Evolutionary conservation across 257 asterid species (phyloP), one percentile per base, ranked within the genome.

Genomic region (Gentiana macrophylla): DNA sequence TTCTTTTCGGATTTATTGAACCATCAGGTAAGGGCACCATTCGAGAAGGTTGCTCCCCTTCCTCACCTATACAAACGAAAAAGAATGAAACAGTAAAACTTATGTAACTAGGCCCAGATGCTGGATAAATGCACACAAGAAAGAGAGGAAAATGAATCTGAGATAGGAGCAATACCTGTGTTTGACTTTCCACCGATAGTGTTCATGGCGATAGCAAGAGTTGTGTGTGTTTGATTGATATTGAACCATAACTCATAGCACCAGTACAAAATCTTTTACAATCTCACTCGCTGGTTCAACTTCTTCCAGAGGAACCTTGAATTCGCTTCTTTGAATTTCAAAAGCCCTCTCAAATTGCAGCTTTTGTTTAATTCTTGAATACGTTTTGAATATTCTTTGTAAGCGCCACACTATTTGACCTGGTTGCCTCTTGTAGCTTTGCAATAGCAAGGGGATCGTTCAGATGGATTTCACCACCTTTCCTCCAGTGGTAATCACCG

Each of bases 181-280:
- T 92, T 92, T 1, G 99, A 88, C 81, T 83, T 92, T 6, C 97
- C 99, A 55, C 99, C 99, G 50, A 92, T 75, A 59, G 68, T 80
- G 76, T 92, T 88, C 99, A 92, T 92, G 6, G 99, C 99, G 52
- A 79, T 69, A 47, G 99, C 99, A 69, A 92, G 94, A 57, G 99
- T 85, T 35, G 93, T 33, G 62, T 92, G 99, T 35, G 99, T 91
- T 77, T 92, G 74, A 92, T 67, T 36, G 99, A 92, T 66, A 92
- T 92, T 53, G 99, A 92, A 48, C 99, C 99, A 63, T 92, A 92
- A 71, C 99, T 88, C 97, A 92, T 92, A 43, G 97, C 99, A 53
- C 99, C 99, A 47, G 99, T 92, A 66, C 86, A 79, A 71, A 92
- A 92, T 3, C 91, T 89, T 62, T 88, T 8, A 92, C 99, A 62